Evolutionary conservation across 495 filamentous ascomycete genomes (phyloP), one percentile per base, ranked within the genome.

Genomic region (Xylaria scruposa): DNA sequence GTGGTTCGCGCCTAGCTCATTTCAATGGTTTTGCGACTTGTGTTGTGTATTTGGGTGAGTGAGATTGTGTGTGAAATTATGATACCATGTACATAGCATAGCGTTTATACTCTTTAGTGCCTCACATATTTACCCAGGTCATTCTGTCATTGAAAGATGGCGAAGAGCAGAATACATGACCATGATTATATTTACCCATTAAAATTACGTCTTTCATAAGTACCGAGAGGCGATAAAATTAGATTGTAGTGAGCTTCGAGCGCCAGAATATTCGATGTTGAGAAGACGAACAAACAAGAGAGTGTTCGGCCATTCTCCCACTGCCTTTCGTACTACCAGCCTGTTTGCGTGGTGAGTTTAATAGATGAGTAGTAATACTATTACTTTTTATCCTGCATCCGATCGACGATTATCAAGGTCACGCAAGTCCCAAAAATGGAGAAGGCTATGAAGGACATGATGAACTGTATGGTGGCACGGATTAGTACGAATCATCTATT

Each of bases 401-500:
- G 15, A 51, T 71, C 79, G 29, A 85, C 75, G 9, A 85, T 77
- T 29, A 89, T 68, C 21, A 89, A 77, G n/a, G 86, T 78, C 1
- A 89, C 74, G 65, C 94, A 97, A 56, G 93, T 90, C 19, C 89
- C 93, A 40, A 97, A 83, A 73, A 98, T 98, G 9, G 88, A 90
- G 26, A 87, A 81, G n/a, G 94, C 90, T 21, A 97, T 89, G 13
- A 93, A 82, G 0, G 88, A 90, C 80, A 97, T 91, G 29, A 94
- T 83, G 87, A 56, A 71, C 70, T 21, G 12, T 13, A 26, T 64
- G 5, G 46, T 70, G 29, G 29, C 29, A 31, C 29, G 29, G 29
- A 31, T 1, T 19, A 63, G 59, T 38, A 51, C 58, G 36, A 38
- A 8, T 38, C 0, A 38, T 38, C 2, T 8, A 4, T 17, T 8